These are phyloP conservation scores for Peronospora farinosa DNA, from an alignment of 352 stramenopile species.

Conservation along the genomic window DNA sequence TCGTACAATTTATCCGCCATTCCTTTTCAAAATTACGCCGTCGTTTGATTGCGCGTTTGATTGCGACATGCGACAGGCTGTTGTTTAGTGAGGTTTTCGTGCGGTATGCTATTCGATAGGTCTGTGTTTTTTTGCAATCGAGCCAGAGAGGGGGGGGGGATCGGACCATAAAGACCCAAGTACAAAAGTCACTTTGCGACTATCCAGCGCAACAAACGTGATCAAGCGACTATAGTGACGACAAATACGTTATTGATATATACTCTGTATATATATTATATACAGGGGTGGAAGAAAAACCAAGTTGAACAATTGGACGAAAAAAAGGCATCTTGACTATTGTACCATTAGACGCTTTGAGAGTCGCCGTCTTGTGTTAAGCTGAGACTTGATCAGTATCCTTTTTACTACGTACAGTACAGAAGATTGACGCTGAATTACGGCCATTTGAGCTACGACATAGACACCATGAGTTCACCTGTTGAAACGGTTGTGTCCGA, in stretches of 20 bases:
- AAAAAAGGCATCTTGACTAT: conserved; percentile 16
- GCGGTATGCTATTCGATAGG: conserved; percentile 2
- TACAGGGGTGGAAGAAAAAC: conserved; percentile 22
- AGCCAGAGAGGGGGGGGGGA: conserved; percentile 19
- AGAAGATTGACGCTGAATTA: no score
- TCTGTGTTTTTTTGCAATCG: conserved; percentile 12
- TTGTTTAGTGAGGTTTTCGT: not conserved
- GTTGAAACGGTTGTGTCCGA: conserved; percentile 32
- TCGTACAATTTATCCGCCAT: conserved; percentile 30
- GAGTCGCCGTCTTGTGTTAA: conserved; percentile 12
- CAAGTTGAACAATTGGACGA: conserved; percentile 18
- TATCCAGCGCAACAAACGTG: conserved; percentile 11
- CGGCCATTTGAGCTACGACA: conserved; percentile 1
- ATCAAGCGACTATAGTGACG: conserved; percentile 7
- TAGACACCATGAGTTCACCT: conserved; percentile 47
- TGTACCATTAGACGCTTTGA: not conserved
- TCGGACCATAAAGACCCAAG: conserved; percentile 13
- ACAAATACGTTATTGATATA: not conserved
- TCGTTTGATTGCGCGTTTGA: no score
- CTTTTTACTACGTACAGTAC: conserved; percentile 12
- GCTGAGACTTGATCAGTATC: conserved; percentile 18
- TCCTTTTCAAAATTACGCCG: not conserved
- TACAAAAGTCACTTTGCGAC: conserved; percentile 9
- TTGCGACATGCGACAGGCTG: no score
- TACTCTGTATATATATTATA: no score